Evolutionary conservation across 2,329 filamentous ascomycete species (phyloP), one percentile per base, ranked within the genome.

Genomic region (Pyrenochaeta sp.): DNA sequence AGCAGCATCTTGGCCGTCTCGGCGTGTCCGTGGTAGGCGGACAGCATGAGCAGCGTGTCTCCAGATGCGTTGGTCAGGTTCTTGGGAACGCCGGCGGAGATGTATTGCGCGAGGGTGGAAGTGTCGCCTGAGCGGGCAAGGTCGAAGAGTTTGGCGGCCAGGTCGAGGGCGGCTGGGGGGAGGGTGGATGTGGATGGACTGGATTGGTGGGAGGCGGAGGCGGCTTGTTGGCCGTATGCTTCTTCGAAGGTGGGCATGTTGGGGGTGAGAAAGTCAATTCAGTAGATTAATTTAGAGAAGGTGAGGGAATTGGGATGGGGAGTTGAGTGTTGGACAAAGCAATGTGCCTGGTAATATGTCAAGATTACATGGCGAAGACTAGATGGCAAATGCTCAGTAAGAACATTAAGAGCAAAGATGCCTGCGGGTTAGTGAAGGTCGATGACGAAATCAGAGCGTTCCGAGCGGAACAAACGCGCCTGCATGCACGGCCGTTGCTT

Each of bases 1-100:
- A 89, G 67, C 8, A 90, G 76, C 45, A 87, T 74, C 32, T 73
- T 75, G 18, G 86, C 83, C 0, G 87, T 77, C 0, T 80, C 74
- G 2, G 79, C 75, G 41, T 89, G 83, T 8, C 86, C 86, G 54
- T 89, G 80, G 58, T 90, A 90, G 0, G 85, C 79, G 0, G 86
- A 83, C 1, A 90, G 79, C 87, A 90, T 90, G 46, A 90, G 74
- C 48, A 90, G 69, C n/a, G 81, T 88, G 64, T 90, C 86, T 35
- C 87, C 87, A 52, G 87, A 86, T 35, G 86, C 80, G 58, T 90
- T 89, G 15, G 85, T 88, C 67, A 90, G 75, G 58, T 89, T 89
- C 1, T 81, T 74, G 0, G 86, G 86, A 18, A 90, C 73, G 1
- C 87, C 86, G 2, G 82, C 83, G 1, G 78, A 75, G 24, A 90